phyloP scores from a whole-genome alignment of 2,329 filamentous ascomycete genomes.

The Ophiostoma ips region DNA sequence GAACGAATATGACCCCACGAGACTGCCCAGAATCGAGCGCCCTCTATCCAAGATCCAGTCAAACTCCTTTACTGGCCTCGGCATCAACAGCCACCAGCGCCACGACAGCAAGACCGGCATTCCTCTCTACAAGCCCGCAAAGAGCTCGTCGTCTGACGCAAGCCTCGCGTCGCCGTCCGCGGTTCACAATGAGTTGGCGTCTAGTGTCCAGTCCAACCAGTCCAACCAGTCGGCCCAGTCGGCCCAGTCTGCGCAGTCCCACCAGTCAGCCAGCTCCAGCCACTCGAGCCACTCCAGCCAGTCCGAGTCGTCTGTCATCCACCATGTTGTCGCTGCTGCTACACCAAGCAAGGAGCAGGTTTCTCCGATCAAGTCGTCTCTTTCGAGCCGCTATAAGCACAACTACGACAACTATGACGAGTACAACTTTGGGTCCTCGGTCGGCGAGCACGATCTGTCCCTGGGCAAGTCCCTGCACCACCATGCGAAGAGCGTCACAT shows the following conservation, averaged over 20 bases:
- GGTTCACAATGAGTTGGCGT: constrained; percentile 1
- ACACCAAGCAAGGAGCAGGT: constrained; percentile 52
- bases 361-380: constrained; percentile 81
- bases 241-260: neutral
- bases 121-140: constrained; percentile 42
- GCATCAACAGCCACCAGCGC: constrained; percentile 36
- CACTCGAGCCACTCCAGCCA: neutral
- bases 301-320: neutral
- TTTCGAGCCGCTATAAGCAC: constrained; percentile 55
- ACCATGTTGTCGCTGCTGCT: constrained; percentile 6
- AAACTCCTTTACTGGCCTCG: constrained; percentile 51
- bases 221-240: neutral
- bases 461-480: constrained; percentile 59
- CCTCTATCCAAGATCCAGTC: constrained; percentile 65
- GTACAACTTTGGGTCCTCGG: constrained; percentile 52
- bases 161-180: constrained; percentile 1
- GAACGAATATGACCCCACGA: constrained; percentile 78
- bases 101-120: constrained; percentile 48
- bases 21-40: constrained; percentile 64
- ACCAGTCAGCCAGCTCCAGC: neutral
- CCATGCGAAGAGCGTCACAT: constrained; percentile 93
- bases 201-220: constrained; percentile 5
- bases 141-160: constrained; percentile 22
- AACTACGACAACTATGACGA: constrained; percentile 56
- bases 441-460: constrained; percentile 44